Evolutionary conservation across 805 yeast genomes (phyloP), one percentile per base, ranked within the genome.

Genomic region (Pichia paraexigua): DNA sequence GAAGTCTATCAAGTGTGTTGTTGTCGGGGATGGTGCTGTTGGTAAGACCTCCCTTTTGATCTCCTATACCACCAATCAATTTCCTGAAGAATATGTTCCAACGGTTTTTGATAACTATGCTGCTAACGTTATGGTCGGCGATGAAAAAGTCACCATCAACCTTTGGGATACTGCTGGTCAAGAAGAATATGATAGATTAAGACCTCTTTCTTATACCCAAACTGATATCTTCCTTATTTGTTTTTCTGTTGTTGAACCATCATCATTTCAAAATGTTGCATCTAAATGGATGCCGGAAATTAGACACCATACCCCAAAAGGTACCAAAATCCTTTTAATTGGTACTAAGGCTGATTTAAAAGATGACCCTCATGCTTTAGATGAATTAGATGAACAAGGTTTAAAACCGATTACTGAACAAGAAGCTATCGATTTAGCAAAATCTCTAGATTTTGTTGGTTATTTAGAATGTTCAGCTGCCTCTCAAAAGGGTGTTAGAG

Each of bases 131-230:
- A 79, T 88, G 76, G 83, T 83, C 21, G 92, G 85, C 60, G 84
- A 86, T 28, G 89, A 84, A 61, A 87, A 88, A 50, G 83, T 86
- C 61, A 88, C 87, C 62, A 74, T 90, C 48, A 95, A 95, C 24
- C 75, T 90, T 45, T 90, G 96, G 96, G 97, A 90, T 77, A 90
- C 97, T 17, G 96, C 97, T 3, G 97, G 97, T 27, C 96, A 90
- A 69, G 85, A 87, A 62, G 96, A 89, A 65, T 89, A 89, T 66
- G 96, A 90, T 66, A 75, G 96, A 54, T 75, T 89, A 61, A 76
- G 97, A 68, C 97, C 97, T 3, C 72, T 90, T 55, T 85, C 94
- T 10, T 90, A 90, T 63, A 96, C 96, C 4, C 96, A 90, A 64
- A 89, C 97, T 0, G 96, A 88, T 60, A 85, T 90, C 37, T 90